Evolutionary conservation across 2,329 filamentous ascomycete genomes (phyloP), one percentile per base, ranked within the genome.

Genomic region (Ramularia collo-cygni): DNA sequence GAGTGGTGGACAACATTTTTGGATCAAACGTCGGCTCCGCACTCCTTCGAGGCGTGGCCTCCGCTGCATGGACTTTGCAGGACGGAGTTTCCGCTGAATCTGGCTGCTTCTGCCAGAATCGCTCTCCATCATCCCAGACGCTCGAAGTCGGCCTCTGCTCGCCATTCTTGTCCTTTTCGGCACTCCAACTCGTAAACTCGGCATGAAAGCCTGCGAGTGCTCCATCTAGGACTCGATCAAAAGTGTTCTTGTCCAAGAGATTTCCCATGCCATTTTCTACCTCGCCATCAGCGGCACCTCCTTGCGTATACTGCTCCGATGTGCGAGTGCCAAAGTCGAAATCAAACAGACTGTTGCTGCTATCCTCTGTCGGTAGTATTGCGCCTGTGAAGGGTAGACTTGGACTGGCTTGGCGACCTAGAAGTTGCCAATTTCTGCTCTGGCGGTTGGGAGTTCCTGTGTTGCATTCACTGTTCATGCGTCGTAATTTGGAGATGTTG

Each of bases 141-240:
- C 59, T 54, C 33, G 61, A 72, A 30, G 70, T 67, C 3, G 58
- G 76, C 2, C 55, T 78, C 26, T 10, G 36, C 28, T 13, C 35
- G 36, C 8, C 30, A 18, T 12, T 30, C 21, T 8, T 40, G 36
- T 15, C 40, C 17, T 43, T 38, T n/a, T 41, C 34, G 28, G 29
- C 28, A 24, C 37, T 36, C 12, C 28, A 43, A 10, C 21, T 16
- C 14, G 21, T 30, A n/a, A 29, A 43, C 12, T 50, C 44, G 0
- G 43, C 40, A 21, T 53, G 46, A 12, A 58, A 53, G 1, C 53
- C 55, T 1, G 47, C 49, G 15, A 58, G 27, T 7, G 55, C 53
- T 2, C 52, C 52, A 27, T 55, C 53, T 5, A 59, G 42, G 24
- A 44, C 38, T n/a, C 45, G 38, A 27, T 51, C 50, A 2, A 56